Base-by-base conservation (phyloP, 345 rosid genomes). In the Kandelia obovata region DNA sequence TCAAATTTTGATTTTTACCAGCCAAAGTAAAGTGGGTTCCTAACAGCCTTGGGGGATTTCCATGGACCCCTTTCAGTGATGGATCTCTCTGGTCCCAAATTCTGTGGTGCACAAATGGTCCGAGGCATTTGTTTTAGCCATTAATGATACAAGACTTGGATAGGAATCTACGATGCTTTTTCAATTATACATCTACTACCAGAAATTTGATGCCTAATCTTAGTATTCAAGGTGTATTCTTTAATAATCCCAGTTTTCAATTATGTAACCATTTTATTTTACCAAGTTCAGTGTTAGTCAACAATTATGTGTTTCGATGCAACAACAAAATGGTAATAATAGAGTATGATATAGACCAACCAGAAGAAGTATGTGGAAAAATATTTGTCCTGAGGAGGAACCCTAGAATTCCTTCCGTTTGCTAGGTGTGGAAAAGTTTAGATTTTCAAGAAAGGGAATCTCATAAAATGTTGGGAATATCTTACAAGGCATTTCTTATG, bases 11-110 rank as follows among this genome's bases (percentile, higher is more conserved):
- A 70, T 34, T 58, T 37, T 53, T 78, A 20, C 86, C 88, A 0
- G 64, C 71, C 39, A 79, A 77, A 78, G 75, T 83, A 5, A 86
- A 86, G 58, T 86, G 95, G 91, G 88, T 89, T 67, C 81, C 85
- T 47, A 73, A 75, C 7, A 83, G 85, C 71, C 76, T 78, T 15
- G 57, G 80, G 13, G 86, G 80, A 66, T 72, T 66, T 63, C 47
- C 49, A 37, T 87, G 85, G 83, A 79, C 70, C 39, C 70, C 88
- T 19, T 63, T 71, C 37, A 51, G 82, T 35, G 78, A 46, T 3
- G 91, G 84, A 49, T 78, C 79, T 78, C 79, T 23, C 56, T 58
- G n/a, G 80, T 85, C 28, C 77, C 87, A 61, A 76, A 79, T 58
- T 78, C 74, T 8, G 78, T 71, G 26, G 67, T 75, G 76, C 77